Evolutionary conservation across 805 yeast species (phyloP), one percentile per base, ranked within the genome.

Genomic region (Pichia pseudocactophila): DNA sequence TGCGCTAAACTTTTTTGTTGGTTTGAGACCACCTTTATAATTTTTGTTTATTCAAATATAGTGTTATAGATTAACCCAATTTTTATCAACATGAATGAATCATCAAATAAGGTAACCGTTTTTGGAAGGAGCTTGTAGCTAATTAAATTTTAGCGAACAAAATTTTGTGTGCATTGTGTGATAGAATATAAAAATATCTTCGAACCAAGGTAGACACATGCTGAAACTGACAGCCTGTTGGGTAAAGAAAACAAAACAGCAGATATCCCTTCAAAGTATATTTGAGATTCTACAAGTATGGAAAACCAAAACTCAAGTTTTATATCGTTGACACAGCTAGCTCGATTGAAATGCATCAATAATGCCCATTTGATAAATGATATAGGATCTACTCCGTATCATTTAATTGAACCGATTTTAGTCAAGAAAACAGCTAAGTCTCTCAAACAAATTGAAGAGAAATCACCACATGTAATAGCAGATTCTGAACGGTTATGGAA

Each of bases 1-100:
- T 54, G 85, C 80, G 22, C 70, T 72, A 42, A 79, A 82, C 40
- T 80, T 68, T 64, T 78, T 74, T 68, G 64, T 71, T 44, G 82
- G 82, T 46, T 67, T 75, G 60, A 65, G 82, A 66, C 75, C 78
- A 54, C 44, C 47, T 22, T 22, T 22, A 22, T n/a, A 20, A 34
- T 19, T 19, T 3, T 5, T 16, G 15, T 19, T 15, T 16, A 19
- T 11, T 34, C n/a, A n/a, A n/a, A 34, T 10, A 19, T 34, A 16
- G 20, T 20, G 19, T 7, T 20, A 34, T 15, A 18, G 16, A 13
- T 38, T 30, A 28, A 28, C 15, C 31, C n/a, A n/a, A n/a, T n/a
- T n/a, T n/a, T n/a, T n/a, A n/a, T n/a, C n/a, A n/a, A n/a, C n/a
- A n/a, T n/a, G n/a, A n/a, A n/a, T n/a, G n/a, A n/a, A n/a, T n/a